phyloP scores from a whole-genome alignment of 2,329 filamentous ascomycete species.

The Pyrenochaeta sp. region DNA sequence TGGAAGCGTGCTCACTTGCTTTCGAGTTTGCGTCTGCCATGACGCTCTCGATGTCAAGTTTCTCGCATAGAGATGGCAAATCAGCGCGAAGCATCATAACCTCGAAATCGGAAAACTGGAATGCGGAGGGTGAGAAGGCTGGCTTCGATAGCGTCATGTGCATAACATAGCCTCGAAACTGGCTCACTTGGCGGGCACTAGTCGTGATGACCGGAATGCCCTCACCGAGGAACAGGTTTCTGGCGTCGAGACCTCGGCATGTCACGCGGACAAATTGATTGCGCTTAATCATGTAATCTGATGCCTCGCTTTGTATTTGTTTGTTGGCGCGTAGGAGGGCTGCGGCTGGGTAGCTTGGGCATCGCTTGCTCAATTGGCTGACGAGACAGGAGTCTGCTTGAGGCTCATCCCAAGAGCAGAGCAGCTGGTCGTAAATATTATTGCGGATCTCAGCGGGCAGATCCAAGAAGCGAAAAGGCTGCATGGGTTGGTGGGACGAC shows the following conservation, averaged over 20 bases:
- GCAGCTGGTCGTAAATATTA: conserved; percentile 33
- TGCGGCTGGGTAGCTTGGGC: conserved; percentile 25
- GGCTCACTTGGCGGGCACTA: conserved; percentile 19
- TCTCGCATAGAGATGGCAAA: conserved; percentile 28
- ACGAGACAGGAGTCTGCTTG: conserved; percentile 22
- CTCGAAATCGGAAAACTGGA: conserved; percentile 30
- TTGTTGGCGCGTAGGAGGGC: conserved; percentile 35
- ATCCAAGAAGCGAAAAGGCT: conserved; percentile 36
- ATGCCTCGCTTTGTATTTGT: conserved; percentile 38
- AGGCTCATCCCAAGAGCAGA: conserved; percentile 36
- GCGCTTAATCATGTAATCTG: conserved; percentile 38
- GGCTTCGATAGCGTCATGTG: conserved; percentile 37
- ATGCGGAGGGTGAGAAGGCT: conserved; percentile 14
- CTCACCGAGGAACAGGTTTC: conserved; percentile 28
- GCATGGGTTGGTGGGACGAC: conserved; percentile 18
- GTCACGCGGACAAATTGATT: conserved; percentile 38
- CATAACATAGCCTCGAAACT: conserved; percentile 36
- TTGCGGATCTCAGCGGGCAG: conserved; percentile 37
- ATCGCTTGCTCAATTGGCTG: conserved; percentile 28
- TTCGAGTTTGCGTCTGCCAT: conserved; percentile 34
- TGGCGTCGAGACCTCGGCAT: conserved; percentile 30
- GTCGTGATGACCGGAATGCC: conserved; percentile 31
- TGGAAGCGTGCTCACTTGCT: conserved; percentile 26
- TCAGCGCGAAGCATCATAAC: conserved; percentile 36
- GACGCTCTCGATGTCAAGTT: conserved; percentile 34